Evolutionary conservation across 331 rosid genomes (phyloP), one percentile per base, ranked within the genome.

Genomic region (Malus hybrid): DNA sequence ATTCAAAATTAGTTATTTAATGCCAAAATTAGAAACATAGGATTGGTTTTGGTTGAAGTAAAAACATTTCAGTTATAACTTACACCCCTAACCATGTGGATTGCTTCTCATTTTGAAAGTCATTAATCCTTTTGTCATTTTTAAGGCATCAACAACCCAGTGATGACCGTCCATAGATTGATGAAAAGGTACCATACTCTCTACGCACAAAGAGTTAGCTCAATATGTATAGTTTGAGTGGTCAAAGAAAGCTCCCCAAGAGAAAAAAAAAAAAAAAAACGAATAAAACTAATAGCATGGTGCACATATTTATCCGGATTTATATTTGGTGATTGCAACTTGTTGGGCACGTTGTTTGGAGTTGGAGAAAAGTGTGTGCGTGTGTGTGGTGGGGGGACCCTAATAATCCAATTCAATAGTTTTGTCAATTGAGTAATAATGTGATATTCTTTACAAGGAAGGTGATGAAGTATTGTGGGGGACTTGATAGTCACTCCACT

Each of bases 401-500:
- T 13, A 16, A 20, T 9, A 22, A 26, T 16, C 15, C 32, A 69
- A 15, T n/a, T 20, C 63, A 15, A 26, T 22, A 44, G 63, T 58
- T 58, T 58, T 58, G 30, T 11, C 29, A 5, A 19, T 52, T 29
- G 34, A 53, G 75, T 15, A 55, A 48, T 55, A 42, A 42, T 42
- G 14, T 42, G 14, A 10, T 42, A 42, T 42, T 42, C 48, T 42
- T 42, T 42, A 42, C 14, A 42, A 10, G 13, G 48, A 42, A 42
- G 48, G 48, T 42, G 48, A 42, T 42, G 48, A 42, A 42, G 48
- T 42, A 42, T 42, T 42, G 48, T 42, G 48, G 55, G 29, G 77
- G 73, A 80, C 87, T 81, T 60, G 78, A 80, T 36, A 61, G 77
- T 77, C 89, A 82, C 86, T 79, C 84, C 80, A 63, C 70, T 77